Base-by-base conservation (phyloP, 2,329 filamentous ascomycete species). In the Penicillium sclerotiorum region DNA sequence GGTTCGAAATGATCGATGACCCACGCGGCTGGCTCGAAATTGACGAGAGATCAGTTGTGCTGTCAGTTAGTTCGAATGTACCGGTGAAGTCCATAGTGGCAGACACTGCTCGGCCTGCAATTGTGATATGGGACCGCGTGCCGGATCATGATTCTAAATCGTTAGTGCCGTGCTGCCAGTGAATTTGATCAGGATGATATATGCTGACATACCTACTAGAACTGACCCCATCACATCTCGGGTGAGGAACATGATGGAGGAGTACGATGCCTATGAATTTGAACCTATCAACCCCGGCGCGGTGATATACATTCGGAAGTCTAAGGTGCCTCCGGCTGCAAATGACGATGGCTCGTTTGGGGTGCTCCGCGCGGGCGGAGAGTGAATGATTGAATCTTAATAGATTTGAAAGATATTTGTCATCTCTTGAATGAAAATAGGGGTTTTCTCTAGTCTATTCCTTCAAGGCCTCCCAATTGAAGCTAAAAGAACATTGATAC, bases 21-120 rank as follows among this genome's bases (percentile, higher is more conserved):
- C 59, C 63, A 1, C 59, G 62, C 7, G 72, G 67, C 3, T 75
- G 73, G 48, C 56, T 72, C 1, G 66, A 69, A 45, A 47, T 74
- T 1, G 68, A 75, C 47, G 61, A 69, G 5, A 48, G 66, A n/a
- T 69, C 70, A 11, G 43, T 71, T 22, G 67, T 74, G n/a, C 58
- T 75, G 45, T 70, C 70, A 0, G 49, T 66, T 8, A 64, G 61
- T 27, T 53, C 68, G 1, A 60, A 66, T 35, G 59, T 69, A 0
- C 67, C 72, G 0, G 60, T 73, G 5, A 70, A 68, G 40, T 67
- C 74, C 50, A 65, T 74, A 20, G 58, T 75, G 28, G 64, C 67
- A n/a, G 72, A 74, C 54, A 56, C 70, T 40, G 64, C 69, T 35
- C 66, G 64, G 37, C 72, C 71, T 6, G 61, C 56, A 2, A 52